Evolutionary conservation across 371 early-diverging fungal species (phyloP).

Genomic region (Haplosporangium sp.): DNA sequence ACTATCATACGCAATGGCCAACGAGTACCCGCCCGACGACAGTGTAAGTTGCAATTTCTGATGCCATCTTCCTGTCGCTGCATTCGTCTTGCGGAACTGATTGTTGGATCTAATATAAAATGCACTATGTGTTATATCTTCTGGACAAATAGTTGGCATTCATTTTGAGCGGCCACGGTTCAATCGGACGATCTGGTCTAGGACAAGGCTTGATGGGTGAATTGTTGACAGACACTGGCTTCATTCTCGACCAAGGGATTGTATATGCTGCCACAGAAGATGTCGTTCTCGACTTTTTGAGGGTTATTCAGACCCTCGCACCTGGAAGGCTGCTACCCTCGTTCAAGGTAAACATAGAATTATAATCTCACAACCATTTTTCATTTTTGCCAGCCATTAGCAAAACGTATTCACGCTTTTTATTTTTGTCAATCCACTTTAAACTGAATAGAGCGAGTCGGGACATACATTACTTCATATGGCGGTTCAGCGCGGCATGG

Average conservation of each 20-base stretch:
- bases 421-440: neutral
- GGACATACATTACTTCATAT: slow-evolving; percentile 44
- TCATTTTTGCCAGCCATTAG: neutral
- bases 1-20: slow-evolving; percentile 46
- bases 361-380: neutral
- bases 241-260: slow-evolving; percentile 28
- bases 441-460: slow-evolving; percentile 18
- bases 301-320: slow-evolving; percentile 30
- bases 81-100: neutral
- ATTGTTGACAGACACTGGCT: slow-evolving; percentile 21
- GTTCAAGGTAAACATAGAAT: slow-evolving; percentile 19
- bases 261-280: slow-evolving; percentile 20
- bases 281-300: slow-evolving; percentile 42
- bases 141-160: slow-evolving; percentile 28
- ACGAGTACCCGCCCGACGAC: slow-evolving; percentile 44
- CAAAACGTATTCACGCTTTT: neutral
- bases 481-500: slow-evolving; percentile 38
- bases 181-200: slow-evolving; percentile 7
- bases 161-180: slow-evolving; percentile 33
- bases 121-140: too few relatives aligned
- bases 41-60: slow-evolving; percentile 19
- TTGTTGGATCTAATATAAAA: too few relatives aligned
- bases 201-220: slow-evolving; percentile 18
- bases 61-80: too few relatives aligned
- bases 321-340: slow-evolving; percentile 43